Evolutionary conservation across 192 early-diverging fungal genomes (phyloP).

Genomic region (Mortierella alpina): DNA sequence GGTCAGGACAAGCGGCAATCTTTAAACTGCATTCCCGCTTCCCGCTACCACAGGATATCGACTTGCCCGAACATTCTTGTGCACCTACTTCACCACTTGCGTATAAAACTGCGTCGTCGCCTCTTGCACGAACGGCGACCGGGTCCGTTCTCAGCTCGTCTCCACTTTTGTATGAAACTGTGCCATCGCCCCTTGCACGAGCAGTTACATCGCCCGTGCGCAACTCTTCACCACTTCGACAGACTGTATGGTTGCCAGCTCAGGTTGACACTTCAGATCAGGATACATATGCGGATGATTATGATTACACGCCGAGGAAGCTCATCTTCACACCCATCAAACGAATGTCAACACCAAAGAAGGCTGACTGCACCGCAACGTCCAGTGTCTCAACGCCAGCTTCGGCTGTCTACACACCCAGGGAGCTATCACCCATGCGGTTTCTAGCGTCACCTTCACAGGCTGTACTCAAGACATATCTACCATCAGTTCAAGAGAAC

Average conservation of each 20-base stretch:
- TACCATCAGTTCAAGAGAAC: conserved; percentile 6
- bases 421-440: conserved; percentile 7
- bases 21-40: background rate
- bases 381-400: conserved; percentile 12
- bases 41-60: background rate
- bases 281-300: too few relatives aligned
- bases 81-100: background rate
- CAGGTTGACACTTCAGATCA: too few relatives aligned
- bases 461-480: conserved; percentile 11
- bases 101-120: background rate
- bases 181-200: too few relatives aligned
- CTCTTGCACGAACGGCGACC: background rate
- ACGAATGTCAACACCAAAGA: too few relatives aligned
- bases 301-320: too few relatives aligned
- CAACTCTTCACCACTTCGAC: too few relatives aligned
- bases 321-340: too few relatives aligned
- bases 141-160: background rate
- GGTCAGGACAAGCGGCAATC: background rate
- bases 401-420: background rate
- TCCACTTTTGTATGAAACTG: too few relatives aligned
- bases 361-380: too few relatives aligned
- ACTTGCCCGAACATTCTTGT: conserved; percentile 10
- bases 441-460: conserved; percentile 25
- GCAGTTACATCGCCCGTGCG: too few relatives aligned
- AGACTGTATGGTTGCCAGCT: too few relatives aligned